A percentile compares a stretch with the other conserved stretches of the same genome.
These are phyloP conservation scores for Prinsepia uniflora DNA, from an alignment of 306 rosid species.

Conservation along the genomic window DNA sequence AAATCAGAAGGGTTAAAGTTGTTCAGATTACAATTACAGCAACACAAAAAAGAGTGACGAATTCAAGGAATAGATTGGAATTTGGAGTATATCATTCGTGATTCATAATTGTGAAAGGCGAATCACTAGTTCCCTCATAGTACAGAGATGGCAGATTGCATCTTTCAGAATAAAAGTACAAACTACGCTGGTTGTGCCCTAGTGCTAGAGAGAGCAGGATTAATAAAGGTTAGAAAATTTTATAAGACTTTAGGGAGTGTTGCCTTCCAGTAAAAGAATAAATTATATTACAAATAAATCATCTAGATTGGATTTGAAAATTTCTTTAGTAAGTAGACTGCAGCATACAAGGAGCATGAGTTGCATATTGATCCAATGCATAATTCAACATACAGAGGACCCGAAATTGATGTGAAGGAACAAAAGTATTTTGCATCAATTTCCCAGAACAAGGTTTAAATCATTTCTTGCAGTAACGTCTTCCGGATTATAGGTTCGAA, in stretches of 20 bases:
- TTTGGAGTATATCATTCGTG: neutral
- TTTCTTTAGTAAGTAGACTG: neutral
- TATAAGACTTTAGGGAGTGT: neutral
- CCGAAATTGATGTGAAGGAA: neutral
- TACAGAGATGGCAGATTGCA: neutral
- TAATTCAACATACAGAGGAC: neutral
- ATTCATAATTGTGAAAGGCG: neutral
- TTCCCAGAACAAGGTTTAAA: neutral
- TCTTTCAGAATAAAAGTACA: neutral
- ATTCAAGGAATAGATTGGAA: neutral
- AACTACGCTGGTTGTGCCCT: neutral
- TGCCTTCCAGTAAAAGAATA: neutral
- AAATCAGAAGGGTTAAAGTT: slow-evolving; percentile 19
- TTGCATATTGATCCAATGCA: neutral
- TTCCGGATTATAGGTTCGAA: neutral
- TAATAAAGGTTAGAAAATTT: neutral
- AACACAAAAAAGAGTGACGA: neutral
- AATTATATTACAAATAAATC: neutral
- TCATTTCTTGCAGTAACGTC: neutral
- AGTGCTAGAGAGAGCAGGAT: neutral
- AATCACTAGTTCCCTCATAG: neutral
- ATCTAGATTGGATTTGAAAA: neutral
- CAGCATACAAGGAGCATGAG: neutral
- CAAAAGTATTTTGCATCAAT: neutral
- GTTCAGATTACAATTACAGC: neutral